Evolutionary conservation across 2,329 filamentous ascomycete genomes (phyloP).

Genomic region (Fusarium globosum): DNA sequence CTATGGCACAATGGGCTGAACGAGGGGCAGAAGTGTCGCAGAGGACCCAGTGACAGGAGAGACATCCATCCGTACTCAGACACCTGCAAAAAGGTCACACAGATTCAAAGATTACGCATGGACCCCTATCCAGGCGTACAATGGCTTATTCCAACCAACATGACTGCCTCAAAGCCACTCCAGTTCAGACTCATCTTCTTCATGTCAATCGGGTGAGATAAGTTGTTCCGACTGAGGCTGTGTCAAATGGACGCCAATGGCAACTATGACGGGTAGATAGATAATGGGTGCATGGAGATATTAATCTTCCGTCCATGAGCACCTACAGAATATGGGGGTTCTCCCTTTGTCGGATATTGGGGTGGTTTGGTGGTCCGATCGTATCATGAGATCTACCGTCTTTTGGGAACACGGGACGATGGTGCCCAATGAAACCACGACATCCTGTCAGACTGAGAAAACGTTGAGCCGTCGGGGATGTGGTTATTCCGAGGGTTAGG

Average conservation of each 20-base stretch:
- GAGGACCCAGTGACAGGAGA: conserved; percentile 9
- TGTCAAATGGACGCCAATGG: conserved; percentile 7
- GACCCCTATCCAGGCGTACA: not conserved
- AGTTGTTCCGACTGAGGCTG: conserved; percentile 8
- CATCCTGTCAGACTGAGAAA: conserved; percentile 17
- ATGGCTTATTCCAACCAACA: conserved; percentile 10
- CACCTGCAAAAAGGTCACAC: not conserved
- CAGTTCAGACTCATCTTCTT: conserved; percentile 8
- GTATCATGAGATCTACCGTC: conserved; percentile 33
- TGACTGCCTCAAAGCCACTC: conserved; percentile 20
- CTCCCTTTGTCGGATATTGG: conserved; percentile 20
- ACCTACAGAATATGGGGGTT: not conserved
- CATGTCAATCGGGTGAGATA: not conserved
- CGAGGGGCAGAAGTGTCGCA: not conserved
- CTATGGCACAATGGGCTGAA: not conserved
- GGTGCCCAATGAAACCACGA: conserved; percentile 18
- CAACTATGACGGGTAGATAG: conserved; percentile 8
- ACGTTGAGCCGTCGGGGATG: conserved; percentile 26
- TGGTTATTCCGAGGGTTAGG: conserved; percentile 25
- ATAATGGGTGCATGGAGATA: conserved; percentile 1
- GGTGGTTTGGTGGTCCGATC: conserved; percentile 28
- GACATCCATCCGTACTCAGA: not conserved
- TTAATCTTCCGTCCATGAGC: not conserved
- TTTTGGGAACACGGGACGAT: conserved; percentile 5
- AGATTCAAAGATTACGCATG: conserved; percentile 10